phyloP scores from a whole-genome alignment of 352 stramenopile species.

The Phytophthora citrophthora region DNA sequence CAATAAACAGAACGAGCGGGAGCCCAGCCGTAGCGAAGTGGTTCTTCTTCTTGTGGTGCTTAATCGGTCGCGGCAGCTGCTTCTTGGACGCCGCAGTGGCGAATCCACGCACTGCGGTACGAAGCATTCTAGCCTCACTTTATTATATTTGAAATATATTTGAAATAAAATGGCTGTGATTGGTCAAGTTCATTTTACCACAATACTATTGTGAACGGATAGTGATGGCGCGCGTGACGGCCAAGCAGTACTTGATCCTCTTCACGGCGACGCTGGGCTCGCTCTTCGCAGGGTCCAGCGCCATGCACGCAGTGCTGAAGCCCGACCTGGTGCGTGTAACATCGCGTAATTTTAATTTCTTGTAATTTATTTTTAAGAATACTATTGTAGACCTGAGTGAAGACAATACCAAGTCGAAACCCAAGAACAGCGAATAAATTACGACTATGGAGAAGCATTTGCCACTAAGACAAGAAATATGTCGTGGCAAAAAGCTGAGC shows the following conservation, averaged over 20 bases:
- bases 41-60: slow-evolving; percentile 59
- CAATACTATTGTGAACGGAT: slow-evolving; percentile 4
- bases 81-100: slow-evolving; percentile 28
- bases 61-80: slow-evolving; percentile 23
- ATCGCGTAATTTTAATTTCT: neutral
- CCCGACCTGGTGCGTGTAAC: slow-evolving; percentile 68
- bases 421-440: slow-evolving; percentile 26
- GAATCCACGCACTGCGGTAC: slow-evolving; percentile 26
- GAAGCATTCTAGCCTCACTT: slow-evolving; percentile 29
- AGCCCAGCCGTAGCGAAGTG: slow-evolving; percentile 76
- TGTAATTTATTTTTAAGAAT: neutral
- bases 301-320: slow-evolving; percentile 86
- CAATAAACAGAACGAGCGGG: slow-evolving; percentile 83
- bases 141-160: too few species aligned
- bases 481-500: neutral
- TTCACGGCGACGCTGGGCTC: slow-evolving; percentile 76
- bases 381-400: slow-evolving; percentile 38
- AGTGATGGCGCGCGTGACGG: slow-evolving; percentile 61
- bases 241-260: slow-evolving; percentile 80
- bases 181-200: neutral
- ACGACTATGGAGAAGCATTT: neutral
- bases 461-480: neutral
- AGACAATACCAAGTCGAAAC: slow-evolving; percentile 12
- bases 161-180: slow-evolving; percentile 23
- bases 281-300: slow-evolving; percentile 83